Conservation (phyloP, 305 asterid genomes). For the Rubia balearica region DNA sequence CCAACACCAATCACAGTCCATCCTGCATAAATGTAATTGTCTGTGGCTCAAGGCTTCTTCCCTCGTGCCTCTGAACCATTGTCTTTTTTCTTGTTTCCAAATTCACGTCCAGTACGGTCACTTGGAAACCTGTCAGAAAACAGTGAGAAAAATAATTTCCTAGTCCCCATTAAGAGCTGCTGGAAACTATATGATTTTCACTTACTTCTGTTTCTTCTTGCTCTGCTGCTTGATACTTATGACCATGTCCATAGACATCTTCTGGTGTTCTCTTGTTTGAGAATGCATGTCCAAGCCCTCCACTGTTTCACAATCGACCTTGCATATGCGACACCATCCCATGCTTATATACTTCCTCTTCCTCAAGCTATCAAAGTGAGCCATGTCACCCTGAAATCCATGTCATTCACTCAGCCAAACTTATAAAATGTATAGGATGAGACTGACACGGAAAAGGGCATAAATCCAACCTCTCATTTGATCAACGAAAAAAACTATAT, state of each 20-base stretch:
- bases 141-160: constrained; percentile 19
- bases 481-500: constrained; percentile 6
- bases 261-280: constrained; percentile 90
- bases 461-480: background rate
- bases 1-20: constrained; percentile 24
- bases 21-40: constrained; percentile 5
- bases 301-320: constrained; percentile 74
- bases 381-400: constrained; percentile 49
- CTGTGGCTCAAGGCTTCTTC: constrained; percentile 39
- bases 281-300: constrained; percentile 83
- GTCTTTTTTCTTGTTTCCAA: constrained; percentile 52
- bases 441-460: background rate
- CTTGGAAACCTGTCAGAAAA: constrained; percentile 43
- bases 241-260: constrained; percentile 71
- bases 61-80: constrained; percentile 50
- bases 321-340: constrained; percentile 93
- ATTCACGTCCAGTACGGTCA: constrained; percentile 50
- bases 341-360: constrained; percentile 55
- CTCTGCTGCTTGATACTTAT: constrained; percentile 64
- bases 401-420: background rate
- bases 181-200: constrained; percentile 11
- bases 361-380: constrained; percentile 53
- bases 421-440: background rate
- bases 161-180: background rate
- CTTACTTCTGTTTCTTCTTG: constrained; percentile 55